Percentiles rank a stretch among this genome's conserved stretches.
These are phyloP conservation scores for Sclerotinia spermophila DNA, from an alignment of 2,329 filamentous ascomycete species.

Conservation along the genomic window DNA sequence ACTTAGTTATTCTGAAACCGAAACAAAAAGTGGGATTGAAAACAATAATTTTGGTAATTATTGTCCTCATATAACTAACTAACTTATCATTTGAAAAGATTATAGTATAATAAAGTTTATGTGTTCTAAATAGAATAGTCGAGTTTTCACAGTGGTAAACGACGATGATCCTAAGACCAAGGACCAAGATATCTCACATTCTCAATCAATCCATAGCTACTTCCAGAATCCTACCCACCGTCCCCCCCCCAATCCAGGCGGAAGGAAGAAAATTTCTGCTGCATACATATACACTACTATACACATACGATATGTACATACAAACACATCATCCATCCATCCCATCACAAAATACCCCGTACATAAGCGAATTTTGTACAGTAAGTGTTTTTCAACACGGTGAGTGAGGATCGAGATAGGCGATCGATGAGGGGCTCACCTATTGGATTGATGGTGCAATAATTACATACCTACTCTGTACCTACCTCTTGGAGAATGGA, in stretches of 20 bases:
- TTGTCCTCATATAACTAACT: no score
- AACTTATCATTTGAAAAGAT: no score
- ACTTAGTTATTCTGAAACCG: not conserved
- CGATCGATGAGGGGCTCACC: not conserved
- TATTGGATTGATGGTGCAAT: not conserved
- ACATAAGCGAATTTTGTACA: not conserved
- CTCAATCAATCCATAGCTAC: not conserved
- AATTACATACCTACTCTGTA: not conserved
- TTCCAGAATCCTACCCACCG: not conserved
- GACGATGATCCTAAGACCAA: not conserved
- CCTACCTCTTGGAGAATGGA: not conserved
- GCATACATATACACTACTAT: not conserved
- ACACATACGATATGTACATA: not conserved
- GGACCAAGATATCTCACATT: not conserved
- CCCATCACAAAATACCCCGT: not conserved
- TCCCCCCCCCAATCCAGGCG: not conserved
- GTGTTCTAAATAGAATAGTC: not conserved
- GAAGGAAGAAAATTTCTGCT: constrained; percentile 11
- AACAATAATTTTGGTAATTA: no score
- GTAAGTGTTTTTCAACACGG: not conserved
- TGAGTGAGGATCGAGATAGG: not conserved
- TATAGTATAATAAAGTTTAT: no score
- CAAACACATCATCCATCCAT: not conserved
- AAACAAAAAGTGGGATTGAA: not conserved
- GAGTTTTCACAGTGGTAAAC: not conserved